These are phyloP conservation scores for Botrytis paeoniae DNA, from an alignment of 2,329 filamentous ascomycete genomes.

Conservation along the genomic window DNA sequence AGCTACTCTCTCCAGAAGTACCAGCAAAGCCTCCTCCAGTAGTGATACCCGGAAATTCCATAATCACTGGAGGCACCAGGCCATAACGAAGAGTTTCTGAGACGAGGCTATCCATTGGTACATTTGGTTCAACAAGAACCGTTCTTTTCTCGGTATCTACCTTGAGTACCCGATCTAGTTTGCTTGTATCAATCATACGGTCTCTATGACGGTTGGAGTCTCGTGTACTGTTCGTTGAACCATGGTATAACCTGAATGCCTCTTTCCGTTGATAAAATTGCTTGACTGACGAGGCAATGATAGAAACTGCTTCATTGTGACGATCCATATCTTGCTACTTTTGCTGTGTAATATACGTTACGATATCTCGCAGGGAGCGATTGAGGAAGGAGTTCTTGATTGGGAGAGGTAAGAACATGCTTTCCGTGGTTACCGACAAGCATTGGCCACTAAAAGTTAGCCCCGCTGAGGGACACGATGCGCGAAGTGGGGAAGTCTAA, in stretches of 20 bases:
- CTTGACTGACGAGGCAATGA: conserved; percentile 23
- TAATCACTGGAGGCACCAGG: conserved; percentile 61
- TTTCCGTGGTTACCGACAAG: not conserved
- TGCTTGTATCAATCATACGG: conserved; percentile 45
- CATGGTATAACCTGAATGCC: conserved; percentile 53
- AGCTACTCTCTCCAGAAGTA: conserved; percentile 63
- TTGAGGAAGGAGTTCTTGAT: not conserved
- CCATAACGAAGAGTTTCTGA: conserved; percentile 52
- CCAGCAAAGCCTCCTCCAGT: conserved; percentile 64
- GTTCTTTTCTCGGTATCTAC: conserved; percentile 44
- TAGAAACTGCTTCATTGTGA: conserved; percentile 27
- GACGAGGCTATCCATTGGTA: conserved; percentile 63
- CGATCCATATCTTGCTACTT: conserved; percentile 24
- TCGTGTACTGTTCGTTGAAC: conserved; percentile 52
- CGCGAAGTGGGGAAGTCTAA: not conserved
- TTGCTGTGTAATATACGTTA: not conserved
- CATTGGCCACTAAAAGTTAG: not conserved
- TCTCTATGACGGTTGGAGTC: conserved; percentile 30
- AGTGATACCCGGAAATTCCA: conserved; percentile 70
- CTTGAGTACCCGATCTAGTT: conserved; percentile 46
- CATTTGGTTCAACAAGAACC: conserved; percentile 62
- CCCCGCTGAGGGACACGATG: not conserved
- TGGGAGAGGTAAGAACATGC: not conserved
- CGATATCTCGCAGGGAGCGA: not conserved
- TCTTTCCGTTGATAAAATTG: conserved; percentile 28